Conservation (phyloP, 345 rosid species). For the Camelina laxa region DNA sequence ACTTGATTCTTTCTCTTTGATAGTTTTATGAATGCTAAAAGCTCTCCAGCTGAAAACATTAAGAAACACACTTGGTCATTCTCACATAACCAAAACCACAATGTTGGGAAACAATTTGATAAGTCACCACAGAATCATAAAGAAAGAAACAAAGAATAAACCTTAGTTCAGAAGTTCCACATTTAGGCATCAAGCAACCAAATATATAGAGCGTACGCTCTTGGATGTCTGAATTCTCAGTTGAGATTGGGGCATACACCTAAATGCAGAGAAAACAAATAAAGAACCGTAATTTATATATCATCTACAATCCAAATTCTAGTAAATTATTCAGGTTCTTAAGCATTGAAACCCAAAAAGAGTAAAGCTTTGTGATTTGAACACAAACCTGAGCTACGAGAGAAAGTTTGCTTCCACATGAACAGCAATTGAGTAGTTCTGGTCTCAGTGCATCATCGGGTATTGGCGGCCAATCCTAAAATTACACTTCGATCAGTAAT, state of each 20-base stretch:
- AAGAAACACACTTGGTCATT: neutral
- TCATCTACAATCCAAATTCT: neutral
- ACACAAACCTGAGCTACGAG: conserved; percentile 75
- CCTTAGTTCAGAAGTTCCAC: conserved; percentile 71
- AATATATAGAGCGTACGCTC: conserved; percentile 76
- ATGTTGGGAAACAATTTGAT: neutral
- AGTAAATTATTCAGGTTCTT: neutral
- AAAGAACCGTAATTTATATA: neutral
- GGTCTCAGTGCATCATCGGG: conserved; percentile 48
- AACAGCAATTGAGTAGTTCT: conserved; percentile 52
- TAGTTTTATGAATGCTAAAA: conserved; percentile 65
- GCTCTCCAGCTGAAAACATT: conserved; percentile 74
- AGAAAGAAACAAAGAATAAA: conserved; percentile 20
- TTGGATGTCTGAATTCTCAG: conserved; percentile 48
- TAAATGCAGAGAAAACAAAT: conserved; percentile 12
- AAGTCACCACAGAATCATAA: neutral
- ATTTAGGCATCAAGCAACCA: conserved; percentile 61
- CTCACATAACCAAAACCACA: neutral
- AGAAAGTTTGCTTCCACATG: conserved; percentile 67
- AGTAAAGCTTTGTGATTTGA: neutral
- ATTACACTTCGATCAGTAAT: neutral
- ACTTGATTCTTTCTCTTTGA: conserved; percentile 38
- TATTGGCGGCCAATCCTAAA: conserved; percentile 89
- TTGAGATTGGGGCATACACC: conserved; percentile 82
- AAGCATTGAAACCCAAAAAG: neutral